phyloP scores from a whole-genome alignment of 768 basidiomycete genomes.

The Candolleomyces aberdarensis region DNA sequence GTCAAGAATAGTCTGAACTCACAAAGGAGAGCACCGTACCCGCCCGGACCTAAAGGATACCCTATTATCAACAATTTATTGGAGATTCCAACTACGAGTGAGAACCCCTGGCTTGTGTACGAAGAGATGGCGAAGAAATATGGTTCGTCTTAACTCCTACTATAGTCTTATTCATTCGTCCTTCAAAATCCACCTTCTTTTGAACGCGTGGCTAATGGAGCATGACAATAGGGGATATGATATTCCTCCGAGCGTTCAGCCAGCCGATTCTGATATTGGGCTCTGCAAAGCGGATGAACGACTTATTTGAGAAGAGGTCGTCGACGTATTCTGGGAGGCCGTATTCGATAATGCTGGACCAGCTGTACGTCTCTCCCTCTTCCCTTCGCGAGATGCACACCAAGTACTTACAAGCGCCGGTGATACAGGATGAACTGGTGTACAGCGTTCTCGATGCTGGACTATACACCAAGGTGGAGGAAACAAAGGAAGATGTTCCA shows the following conservation, averaged over 20 bases:
- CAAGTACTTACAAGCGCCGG: not conserved
- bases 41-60: not conserved
- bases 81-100: conserved; percentile 9
- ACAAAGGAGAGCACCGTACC: not conserved
- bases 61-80: not conserved
- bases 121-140: conserved; percentile 16
- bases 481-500: conserved; percentile 3
- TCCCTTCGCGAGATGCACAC: not conserved
- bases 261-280: conserved; percentile 22
- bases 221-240: conserved; percentile 42
- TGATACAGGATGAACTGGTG: not conserved
- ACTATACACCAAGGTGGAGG: conserved; percentile 2
- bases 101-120: conserved; percentile 14
- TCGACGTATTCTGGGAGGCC: conserved; percentile 41
- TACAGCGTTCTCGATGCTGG: not conserved
- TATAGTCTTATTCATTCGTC: not conserved
- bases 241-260: conserved; percentile 46
- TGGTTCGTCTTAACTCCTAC: conserved; percentile 5
- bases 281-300: conserved; percentile 32
- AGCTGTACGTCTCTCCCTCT: not conserved
- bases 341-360: not conserved
- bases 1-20: too few species aligned
- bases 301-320: conserved; percentile 54
- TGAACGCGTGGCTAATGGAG: not conserved
- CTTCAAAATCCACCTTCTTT: too few species aligned